Percentiles rank a stretch among this genome's conserved stretches.
These are phyloP conservation scores for Colletotrichum sp. DNA, from an alignment of 2,329 filamentous ascomycete genomes.

Conservation along the genomic window DNA sequence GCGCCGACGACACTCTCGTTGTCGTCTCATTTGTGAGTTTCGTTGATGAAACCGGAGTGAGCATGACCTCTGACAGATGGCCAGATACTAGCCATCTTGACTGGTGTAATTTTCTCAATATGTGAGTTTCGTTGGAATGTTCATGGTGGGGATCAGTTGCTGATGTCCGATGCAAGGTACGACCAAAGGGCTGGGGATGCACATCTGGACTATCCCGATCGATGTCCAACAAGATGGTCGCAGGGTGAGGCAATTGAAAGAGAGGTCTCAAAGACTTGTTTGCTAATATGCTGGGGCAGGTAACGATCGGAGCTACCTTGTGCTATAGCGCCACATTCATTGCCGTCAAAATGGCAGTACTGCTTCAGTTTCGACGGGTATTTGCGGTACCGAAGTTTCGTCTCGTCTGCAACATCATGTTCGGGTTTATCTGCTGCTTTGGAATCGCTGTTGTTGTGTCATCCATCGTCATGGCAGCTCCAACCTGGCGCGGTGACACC, in stretches of 20 bases:
- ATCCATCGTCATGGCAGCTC: neutral
- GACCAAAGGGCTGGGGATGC: neutral
- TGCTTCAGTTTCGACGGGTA: conserved; percentile 5
- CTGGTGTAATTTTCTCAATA: neutral
- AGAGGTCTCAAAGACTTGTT: neutral
- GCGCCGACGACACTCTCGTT: neutral
- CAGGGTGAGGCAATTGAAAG: neutral
- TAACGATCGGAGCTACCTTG: neutral
- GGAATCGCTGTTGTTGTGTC: conserved; percentile 7
- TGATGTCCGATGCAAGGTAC: neutral
- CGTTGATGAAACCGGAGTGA: neutral
- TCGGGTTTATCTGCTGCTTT: conserved; percentile 2
- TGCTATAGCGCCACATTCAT: conserved; percentile 8
- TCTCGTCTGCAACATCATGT: neutral
- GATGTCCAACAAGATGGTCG: neutral
- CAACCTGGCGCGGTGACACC: conserved; percentile 1
- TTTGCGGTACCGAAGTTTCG: neutral
- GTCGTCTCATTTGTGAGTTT: conserved; percentile 2
- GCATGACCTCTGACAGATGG: neutral
- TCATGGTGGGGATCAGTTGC: neutral
- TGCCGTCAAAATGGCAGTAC: conserved; percentile 6
- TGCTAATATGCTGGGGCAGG: neutral
- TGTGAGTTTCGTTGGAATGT: neutral
- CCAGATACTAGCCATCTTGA: neutral
- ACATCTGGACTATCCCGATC: neutral